phyloP scores from a whole-genome alignment of 805 yeast species.

The Myxozyma melibiosi region DNA sequence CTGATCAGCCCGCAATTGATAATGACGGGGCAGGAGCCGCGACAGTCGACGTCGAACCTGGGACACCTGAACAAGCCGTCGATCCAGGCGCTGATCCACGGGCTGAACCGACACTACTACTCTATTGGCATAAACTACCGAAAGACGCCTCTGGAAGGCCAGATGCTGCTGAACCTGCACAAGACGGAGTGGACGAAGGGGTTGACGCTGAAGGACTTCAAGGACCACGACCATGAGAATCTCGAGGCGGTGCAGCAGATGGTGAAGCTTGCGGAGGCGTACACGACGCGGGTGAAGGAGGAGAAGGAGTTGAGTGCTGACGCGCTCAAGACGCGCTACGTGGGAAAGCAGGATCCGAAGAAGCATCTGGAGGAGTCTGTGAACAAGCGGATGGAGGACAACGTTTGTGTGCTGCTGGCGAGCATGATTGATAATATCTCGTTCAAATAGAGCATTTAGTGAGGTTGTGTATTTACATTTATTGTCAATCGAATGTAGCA shows the following conservation, averaged over 20 bases:
- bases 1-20: constrained; percentile 82
- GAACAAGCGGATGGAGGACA: constrained; percentile 81
- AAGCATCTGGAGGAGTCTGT: constrained; percentile 92
- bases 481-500: too few relatives aligned
- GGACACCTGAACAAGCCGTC: constrained; percentile 96
- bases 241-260: constrained; percentile 70
- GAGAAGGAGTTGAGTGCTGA: constrained; percentile 87
- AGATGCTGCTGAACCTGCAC: constrained; percentile 90
- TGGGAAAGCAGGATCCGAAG: constrained; percentile 98
- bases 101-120: constrained; percentile 94
- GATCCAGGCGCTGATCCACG: constrained; percentile 95
- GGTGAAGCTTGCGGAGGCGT: constrained; percentile 88
- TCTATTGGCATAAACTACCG: constrained; percentile 93
- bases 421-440: constrained; percentile 90
- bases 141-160: constrained; percentile 88
- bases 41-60: constrained; percentile 94
- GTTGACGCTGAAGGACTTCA: constrained; percentile 72
- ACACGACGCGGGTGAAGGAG: constrained; percentile 87
- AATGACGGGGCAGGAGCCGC: constrained; percentile 96
- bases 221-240: constrained; percentile 74
- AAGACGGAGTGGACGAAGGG: constrained; percentile 97
- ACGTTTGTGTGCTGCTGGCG: constrained; percentile 81
- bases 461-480: too few relatives aligned
- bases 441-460: constrained; percentile 54
- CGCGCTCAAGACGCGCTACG: constrained; percentile 91